Conservation (phyloP, 2,329 filamentous ascomycete genomes). For the Aspergillus novoparasiticus region DNA sequence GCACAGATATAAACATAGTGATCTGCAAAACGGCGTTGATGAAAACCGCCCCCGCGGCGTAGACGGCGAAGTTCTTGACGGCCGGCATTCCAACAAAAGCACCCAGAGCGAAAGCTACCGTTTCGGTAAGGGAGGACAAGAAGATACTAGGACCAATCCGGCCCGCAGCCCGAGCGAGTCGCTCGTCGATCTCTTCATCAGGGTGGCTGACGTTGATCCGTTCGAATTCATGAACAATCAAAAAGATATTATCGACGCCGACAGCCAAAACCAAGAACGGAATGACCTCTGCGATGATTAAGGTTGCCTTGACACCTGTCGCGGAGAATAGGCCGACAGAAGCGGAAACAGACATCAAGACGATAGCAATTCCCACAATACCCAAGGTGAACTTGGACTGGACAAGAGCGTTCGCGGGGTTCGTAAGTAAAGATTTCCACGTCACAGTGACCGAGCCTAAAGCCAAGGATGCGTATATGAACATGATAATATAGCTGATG, state of each 20-base stretch:
- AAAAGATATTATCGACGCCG: conserved; percentile 97
- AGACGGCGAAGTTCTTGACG: conserved; percentile 94
- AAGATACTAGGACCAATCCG: conserved; percentile 97
- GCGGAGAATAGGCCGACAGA: conserved; percentile 95
- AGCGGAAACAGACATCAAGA: conserved; percentile 94
- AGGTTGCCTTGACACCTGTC: conserved; percentile 85
- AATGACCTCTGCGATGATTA: conserved; percentile 98
- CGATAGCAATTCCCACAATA: conserved; percentile 91
- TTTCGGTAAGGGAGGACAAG: conserved; percentile 92
- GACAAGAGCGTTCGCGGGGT: conserved; percentile 81
- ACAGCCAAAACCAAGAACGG: conserved; percentile 96
- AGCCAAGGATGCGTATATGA: conserved; percentile 91
- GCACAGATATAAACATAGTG: conserved; percentile 92
- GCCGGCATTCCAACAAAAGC: conserved; percentile 97
- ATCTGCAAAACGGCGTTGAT: conserved; percentile 97
- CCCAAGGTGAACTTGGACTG: conserved; percentile 97
- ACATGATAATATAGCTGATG: conserved; percentile 98
- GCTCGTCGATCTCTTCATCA: conserved; percentile 81
- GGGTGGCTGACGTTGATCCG: conserved; percentile 90
- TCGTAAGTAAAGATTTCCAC: conserved; percentile 73
- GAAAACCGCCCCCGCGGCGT: conserved; percentile 92
- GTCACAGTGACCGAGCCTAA: conserved; percentile 85
- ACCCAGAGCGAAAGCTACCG: conserved; percentile 87
- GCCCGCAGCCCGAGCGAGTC: conserved; percentile 84
- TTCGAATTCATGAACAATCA: conserved; percentile 98